phyloP scores from a whole-genome alignment of 2,329 filamentous ascomycete genomes.

The Graphilbum fragrans region DNA sequence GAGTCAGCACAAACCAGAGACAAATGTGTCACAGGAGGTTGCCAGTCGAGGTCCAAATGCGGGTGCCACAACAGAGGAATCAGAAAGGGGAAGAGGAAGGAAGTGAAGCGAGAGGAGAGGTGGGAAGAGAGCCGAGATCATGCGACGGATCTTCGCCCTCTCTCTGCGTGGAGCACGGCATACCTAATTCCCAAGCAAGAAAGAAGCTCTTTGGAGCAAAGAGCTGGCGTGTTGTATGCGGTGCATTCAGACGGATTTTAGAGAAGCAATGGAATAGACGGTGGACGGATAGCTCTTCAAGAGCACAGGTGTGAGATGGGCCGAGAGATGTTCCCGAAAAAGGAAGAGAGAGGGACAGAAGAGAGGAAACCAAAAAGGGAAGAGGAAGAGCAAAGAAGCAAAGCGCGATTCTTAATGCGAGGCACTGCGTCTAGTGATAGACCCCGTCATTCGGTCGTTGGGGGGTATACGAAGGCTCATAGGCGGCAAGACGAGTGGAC shows the following conservation, averaged over 20 bases:
- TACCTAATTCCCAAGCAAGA: conserved; percentile 5
- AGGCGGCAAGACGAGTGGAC: not conserved
- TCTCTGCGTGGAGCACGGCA: not conserved
- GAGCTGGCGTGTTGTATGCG: conserved; percentile 1
- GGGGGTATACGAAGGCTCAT: not conserved
- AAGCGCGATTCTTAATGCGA: not conserved
- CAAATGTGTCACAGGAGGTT: too few species aligned
- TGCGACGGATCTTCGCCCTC: not conserved
- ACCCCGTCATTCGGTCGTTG: not conserved
- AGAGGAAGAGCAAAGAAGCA: not conserved
- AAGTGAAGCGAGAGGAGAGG: not conserved
- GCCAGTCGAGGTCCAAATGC: too few species aligned
- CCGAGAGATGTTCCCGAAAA: not conserved
- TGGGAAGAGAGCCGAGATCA: not conserved
- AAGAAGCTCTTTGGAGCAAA: conserved; percentile 2
- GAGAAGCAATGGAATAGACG: not conserved
- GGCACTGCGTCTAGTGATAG: not conserved
- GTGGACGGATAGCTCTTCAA: not conserved
- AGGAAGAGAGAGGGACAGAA: not conserved
- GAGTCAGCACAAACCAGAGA: not conserved
- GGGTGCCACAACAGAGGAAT: too few species aligned
- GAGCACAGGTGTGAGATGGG: not conserved
- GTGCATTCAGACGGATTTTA: conserved; percentile 4
- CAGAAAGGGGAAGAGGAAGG: not conserved
- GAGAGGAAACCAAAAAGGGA: not conserved